These are phyloP conservation scores for Kluyveromyces dobzhanskii DNA, from an alignment of 805 yeast species.

Conservation along the genomic window DNA sequence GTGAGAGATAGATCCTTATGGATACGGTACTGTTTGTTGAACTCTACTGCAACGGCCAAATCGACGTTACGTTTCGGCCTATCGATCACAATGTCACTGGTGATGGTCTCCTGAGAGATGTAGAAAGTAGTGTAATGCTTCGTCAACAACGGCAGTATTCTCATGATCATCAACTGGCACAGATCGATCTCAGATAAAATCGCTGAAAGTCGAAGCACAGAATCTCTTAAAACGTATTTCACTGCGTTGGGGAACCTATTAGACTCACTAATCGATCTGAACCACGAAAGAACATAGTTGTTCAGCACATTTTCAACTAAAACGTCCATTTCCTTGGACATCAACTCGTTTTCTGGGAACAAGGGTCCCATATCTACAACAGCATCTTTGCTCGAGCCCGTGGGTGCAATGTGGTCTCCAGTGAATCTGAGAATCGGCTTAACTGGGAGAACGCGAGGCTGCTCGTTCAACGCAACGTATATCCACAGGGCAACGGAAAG, in stretches of 20 bases:
- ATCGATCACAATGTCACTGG: slow-evolving; percentile 19
- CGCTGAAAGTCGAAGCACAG: slow-evolving; percentile 34
- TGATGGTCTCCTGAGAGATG: slow-evolving; percentile 30
- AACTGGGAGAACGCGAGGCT: too few relatives aligned
- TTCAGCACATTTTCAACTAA: slow-evolving; percentile 39
- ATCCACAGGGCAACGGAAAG: too few relatives aligned
- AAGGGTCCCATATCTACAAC: background rate
- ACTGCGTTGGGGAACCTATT: slow-evolving; percentile 35
- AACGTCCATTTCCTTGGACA: slow-evolving; percentile 31
- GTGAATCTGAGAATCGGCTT: too few relatives aligned
- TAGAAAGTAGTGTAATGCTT: slow-evolving; percentile 51
- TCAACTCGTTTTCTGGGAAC: background rate
- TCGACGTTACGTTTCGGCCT: slow-evolving; percentile 33
- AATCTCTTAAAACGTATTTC: slow-evolving; percentile 34
- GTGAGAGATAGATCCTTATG: slow-evolving; percentile 48
- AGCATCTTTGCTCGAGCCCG: background rate
- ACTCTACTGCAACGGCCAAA: slow-evolving; percentile 35
- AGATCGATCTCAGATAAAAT: slow-evolving; percentile 41
- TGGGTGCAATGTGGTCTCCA: too few relatives aligned
- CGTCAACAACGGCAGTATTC: slow-evolving; percentile 55
- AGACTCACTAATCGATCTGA: slow-evolving; percentile 31
- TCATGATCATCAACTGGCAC: slow-evolving; percentile 48
- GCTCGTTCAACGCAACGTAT: too few relatives aligned
- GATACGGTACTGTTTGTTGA: slow-evolving; percentile 32
- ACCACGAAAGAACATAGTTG: slow-evolving; percentile 56